Base-by-base conservation (phyloP, 768 basidiomycete genomes). In the Auriscalpium microsporum region DNA sequence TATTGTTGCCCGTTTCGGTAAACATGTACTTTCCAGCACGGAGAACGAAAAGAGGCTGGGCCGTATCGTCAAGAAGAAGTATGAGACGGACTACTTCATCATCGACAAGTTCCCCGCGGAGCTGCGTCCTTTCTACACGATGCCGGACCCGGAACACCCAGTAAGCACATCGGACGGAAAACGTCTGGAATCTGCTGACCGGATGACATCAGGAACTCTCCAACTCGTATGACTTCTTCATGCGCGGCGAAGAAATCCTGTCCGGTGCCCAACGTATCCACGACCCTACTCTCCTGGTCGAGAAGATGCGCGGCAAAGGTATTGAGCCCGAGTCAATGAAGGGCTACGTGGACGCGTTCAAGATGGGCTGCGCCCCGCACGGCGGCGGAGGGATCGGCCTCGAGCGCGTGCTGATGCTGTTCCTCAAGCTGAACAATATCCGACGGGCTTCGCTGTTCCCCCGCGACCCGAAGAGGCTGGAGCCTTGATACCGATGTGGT, bases 211-310 rank as follows among this genome's bases (percentile, higher is more conserved):
- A 94, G 87, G 84, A 82, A 8, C 76, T 96, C 42, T 97, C 96
- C 50, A 98, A 98, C 72, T 98, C 96, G 21, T 99, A 98, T 71
- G 96, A 99, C 73, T 98, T 99, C 75, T 98, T 99, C 81, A 97
- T 99, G 95, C 83, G 96, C 35, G 96, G 96, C 10, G 94, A 99
- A 72, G 96, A 99, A 71, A 98, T 99, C 65, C 78, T 98, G 42
- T 97, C 95, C 4, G 96, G 96, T 14, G 96, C 95, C 28, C 96
- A 99, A 70, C 93, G 96, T 71, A 86, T 98, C 54, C 96, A 99
- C 72, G 93, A 97, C 62, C 81, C 96, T 6, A 71, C 72, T 10
- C 74, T 97, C 52, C 82, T 98, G 58, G 76, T 75, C 52, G 81
- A 90, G 72, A 82, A 89, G 71, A 97, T 98, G 94, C 78, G 77